A percentile compares a stretch with the other conserved stretches of the same genome.
These are phyloP conservation scores for Gastrolobium villosum DNA, from an alignment of 306 rosid genomes.

Conservation along the genomic window DNA sequence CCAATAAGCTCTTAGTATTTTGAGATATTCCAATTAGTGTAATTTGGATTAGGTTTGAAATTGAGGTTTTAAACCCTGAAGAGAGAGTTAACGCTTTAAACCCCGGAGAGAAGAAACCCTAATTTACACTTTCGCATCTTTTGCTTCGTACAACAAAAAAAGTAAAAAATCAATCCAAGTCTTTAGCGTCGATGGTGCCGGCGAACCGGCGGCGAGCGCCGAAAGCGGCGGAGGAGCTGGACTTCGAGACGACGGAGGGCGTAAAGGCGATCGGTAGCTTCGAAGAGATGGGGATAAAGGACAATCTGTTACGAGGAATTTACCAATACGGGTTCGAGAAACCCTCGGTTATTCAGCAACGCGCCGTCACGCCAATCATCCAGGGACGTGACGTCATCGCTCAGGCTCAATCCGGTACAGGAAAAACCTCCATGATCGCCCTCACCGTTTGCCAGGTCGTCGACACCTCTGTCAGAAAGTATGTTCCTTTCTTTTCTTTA, in stretches of 20 bases:
- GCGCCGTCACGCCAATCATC: slow-evolving; percentile 91
- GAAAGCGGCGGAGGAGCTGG: slow-evolving; percentile 70
- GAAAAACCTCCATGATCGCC: slow-evolving; percentile 97
- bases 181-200: slow-evolving; percentile 72
- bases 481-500: slow-evolving; percentile 40
- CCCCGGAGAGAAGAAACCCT: too few relatives aligned
- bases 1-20: too few relatives aligned
- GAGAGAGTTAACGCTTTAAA: too few relatives aligned
- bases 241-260: slow-evolving; percentile 90
- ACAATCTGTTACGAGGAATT: slow-evolving; percentile 89
- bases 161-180: too few relatives aligned
- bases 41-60: too few relatives aligned
- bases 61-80: too few relatives aligned
- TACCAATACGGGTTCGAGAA: slow-evolving; percentile 94
- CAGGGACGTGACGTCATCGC: slow-evolving; percentile 98
- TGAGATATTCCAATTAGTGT: too few relatives aligned
- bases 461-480: slow-evolving; percentile 86
- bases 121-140: too few relatives aligned
- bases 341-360: slow-evolving; percentile 97
- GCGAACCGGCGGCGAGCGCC: slow-evolving; percentile 65
- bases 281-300: slow-evolving; percentile 94
- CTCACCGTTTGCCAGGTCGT: slow-evolving; percentile 93
- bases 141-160: too few relatives aligned
- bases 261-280: slow-evolving; percentile 81
- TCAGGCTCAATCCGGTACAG: slow-evolving; percentile 99